A percentile compares a stretch with the other conserved stretches of the same genome.
These are phyloP conservation scores for Ceriops decandra DNA, from an alignment of 345 rosid genomes.

Conservation along the genomic window DNA sequence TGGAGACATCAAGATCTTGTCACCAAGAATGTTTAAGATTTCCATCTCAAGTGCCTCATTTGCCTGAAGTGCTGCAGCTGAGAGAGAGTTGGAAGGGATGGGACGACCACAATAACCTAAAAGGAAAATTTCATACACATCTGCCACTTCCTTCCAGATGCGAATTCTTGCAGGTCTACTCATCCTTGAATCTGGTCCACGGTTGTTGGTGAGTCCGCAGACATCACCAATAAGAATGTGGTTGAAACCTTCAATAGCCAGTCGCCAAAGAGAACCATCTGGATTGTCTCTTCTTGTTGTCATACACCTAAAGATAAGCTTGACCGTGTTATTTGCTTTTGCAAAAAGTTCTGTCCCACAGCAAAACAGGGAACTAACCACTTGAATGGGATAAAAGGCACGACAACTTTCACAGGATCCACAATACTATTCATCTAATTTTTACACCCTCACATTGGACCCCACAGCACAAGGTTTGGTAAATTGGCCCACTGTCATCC, in stretches of 20 bases:
- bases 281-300: slow-evolving; percentile 91
- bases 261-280: slow-evolving; percentile 90
- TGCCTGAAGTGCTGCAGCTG: slow-evolving; percentile 47
- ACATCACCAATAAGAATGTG: slow-evolving; percentile 64
- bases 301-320: slow-evolving; percentile 62
- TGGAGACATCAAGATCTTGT: slow-evolving; percentile 64
- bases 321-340: slow-evolving; percentile 11
- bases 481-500: too few relatives aligned
- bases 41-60: slow-evolving; percentile 91
- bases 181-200: slow-evolving; percentile 44
- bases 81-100: slow-evolving; percentile 70
- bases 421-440: not conserved
- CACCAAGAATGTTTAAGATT: slow-evolving; percentile 65
- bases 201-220: slow-evolving; percentile 31
- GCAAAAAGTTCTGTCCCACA: not conserved
- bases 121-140: slow-evolving; percentile 89
- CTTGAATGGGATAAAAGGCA: too few relatives aligned
- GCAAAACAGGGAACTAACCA: too few relatives aligned
- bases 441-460: not conserved
- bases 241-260: slow-evolving; percentile 89
- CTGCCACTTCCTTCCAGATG: slow-evolving; percentile 95
- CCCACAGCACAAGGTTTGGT: too few relatives aligned
- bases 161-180: slow-evolving; percentile 67
- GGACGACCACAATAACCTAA: slow-evolving; percentile 95
- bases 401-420: not conserved